Evolutionary conservation across 768 basidiomycete species (phyloP).

Genomic region (Agaricus sinodeliciosus): DNA sequence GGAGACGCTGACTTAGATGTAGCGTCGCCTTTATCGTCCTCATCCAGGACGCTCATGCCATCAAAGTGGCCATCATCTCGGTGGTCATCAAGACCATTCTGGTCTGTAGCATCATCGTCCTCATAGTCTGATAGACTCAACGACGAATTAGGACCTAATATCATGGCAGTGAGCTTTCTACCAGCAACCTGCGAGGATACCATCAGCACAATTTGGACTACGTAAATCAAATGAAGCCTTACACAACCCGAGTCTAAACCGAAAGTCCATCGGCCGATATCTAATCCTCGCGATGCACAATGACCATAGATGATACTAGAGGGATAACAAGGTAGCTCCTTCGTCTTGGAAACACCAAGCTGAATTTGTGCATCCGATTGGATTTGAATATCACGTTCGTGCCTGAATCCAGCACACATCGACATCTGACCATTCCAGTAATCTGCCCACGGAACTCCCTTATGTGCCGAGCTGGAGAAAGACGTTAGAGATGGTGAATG

Average conservation of each 20-base stretch:
- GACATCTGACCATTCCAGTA: slow-evolving; percentile 67
- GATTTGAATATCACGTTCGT: slow-evolving; percentile 7
- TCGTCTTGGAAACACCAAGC: slow-evolving; percentile 12
- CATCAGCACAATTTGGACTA: not conserved
- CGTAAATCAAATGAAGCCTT: slow-evolving; percentile 20
- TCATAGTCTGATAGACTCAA: slow-evolving; percentile 12
- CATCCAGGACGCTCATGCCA: slow-evolving; percentile 13
- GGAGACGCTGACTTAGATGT: slow-evolving; percentile 10
- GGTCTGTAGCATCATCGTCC: slow-evolving; percentile 13
- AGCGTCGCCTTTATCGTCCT: slow-evolving; percentile 16
- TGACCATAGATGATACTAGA: slow-evolving; percentile 86
- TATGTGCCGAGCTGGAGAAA: slow-evolving; percentile 16
- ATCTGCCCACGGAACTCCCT: slow-evolving; percentile 70
- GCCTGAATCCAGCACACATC: slow-evolving; percentile 43
- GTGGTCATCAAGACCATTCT: slow-evolving; percentile 7
- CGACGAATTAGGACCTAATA: slow-evolving; percentile 33
- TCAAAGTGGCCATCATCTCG: slow-evolving; percentile 14
- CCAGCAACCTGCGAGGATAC: slow-evolving; percentile 42
- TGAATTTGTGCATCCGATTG: not conserved
- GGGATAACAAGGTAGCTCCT: slow-evolving; percentile 55
- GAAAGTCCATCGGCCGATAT: slow-evolving; percentile 76
- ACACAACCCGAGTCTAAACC: slow-evolving; percentile 89
- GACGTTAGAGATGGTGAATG: slow-evolving; percentile 9
- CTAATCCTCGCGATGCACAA: slow-evolving; percentile 70
- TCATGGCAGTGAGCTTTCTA: slow-evolving; percentile 54